Evolutionary conservation across 225 moss, liverwort and hornwort species (phyloP).

Genomic region (Rhytidiadelphus loreus): DNA sequence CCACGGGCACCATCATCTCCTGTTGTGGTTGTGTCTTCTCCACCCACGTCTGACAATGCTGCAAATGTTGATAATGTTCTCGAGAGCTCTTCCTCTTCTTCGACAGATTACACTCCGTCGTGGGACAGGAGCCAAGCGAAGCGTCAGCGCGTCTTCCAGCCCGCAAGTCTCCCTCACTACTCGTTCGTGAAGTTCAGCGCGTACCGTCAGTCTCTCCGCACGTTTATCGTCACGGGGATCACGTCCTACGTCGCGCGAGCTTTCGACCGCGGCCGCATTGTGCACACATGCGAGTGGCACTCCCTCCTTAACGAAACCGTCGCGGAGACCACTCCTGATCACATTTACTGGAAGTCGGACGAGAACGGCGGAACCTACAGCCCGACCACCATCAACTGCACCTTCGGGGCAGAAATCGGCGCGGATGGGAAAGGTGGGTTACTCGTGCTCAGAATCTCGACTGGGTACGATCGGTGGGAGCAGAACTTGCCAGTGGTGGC

Average conservation of each 20-base stretch:
- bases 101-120: neutral
- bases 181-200: constrained; percentile 66
- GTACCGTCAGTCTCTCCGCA: constrained; percentile 38
- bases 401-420: constrained; percentile 33
- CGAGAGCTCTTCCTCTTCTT: neutral
- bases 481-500: constrained; percentile 16
- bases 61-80: neutral
- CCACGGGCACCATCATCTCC: neutral
- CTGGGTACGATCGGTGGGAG: constrained; percentile 19
- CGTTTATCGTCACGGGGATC: constrained; percentile 41
- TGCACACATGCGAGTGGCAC: constrained; percentile 67
- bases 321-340: constrained; percentile 10
- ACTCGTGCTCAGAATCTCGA: constrained; percentile 44
- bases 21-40: neutral
- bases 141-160: constrained; percentile 36
- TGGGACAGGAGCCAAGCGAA: constrained; percentile 4
- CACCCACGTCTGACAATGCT: neutral
- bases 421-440: constrained; percentile 34
- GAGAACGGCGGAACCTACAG: constrained; percentile 43
- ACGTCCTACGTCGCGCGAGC: constrained; percentile 36
- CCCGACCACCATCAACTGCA: constrained; percentile 57
- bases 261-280: constrained; percentile 33
- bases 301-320: neutral
- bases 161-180: constrained; percentile 45
- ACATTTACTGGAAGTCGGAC: constrained; percentile 36